phyloP scores from a whole-genome alignment of 1,139 yeast species.

The Wickerhamiella infanticola region DNA sequence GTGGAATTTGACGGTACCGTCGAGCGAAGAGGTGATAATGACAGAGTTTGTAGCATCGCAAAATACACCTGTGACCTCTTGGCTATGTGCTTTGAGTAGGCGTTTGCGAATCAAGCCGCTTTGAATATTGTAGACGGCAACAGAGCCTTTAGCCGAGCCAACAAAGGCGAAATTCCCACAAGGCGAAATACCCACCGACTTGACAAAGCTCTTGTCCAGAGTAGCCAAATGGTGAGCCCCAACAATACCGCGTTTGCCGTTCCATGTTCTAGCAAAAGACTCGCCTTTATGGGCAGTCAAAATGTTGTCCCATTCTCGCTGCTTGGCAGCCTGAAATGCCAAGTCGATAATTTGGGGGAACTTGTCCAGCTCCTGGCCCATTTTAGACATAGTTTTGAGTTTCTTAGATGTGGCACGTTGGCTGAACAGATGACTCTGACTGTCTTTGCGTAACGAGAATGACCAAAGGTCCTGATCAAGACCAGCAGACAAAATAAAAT shows the following conservation, averaged over 20 bases:
- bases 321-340: slow-evolving; percentile 62
- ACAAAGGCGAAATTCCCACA: slow-evolving; percentile 94
- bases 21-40: slow-evolving; percentile 78
- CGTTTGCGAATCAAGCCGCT: slow-evolving; percentile 66
- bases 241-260: slow-evolving; percentile 61
- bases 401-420: slow-evolving; percentile 47
- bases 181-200: slow-evolving; percentile 63
- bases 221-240: slow-evolving; percentile 62
- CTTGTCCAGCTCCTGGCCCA: slow-evolving; percentile 37
- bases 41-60: slow-evolving; percentile 80
- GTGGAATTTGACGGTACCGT: slow-evolving; percentile 79
- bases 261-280: slow-evolving; percentile 83
- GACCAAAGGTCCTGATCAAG: slow-evolving; percentile 80
- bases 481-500: slow-evolving; percentile 75
- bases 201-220: slow-evolving; percentile 68
- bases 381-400: slow-evolving; percentile 47
- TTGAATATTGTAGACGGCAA: slow-evolving; percentile 79
- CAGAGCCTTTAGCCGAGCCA: slow-evolving; percentile 85
- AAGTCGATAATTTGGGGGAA: slow-evolving; percentile 64
- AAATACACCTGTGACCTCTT: slow-evolving; percentile 76
- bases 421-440: slow-evolving; percentile 88
- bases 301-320: slow-evolving; percentile 90
- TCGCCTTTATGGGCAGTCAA: slow-evolving; percentile 86
- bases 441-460: slow-evolving; percentile 85
- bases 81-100: slow-evolving; percentile 49